Evolutionary conservation across 164 flowering plant genomes (phyloP), one percentile per base, ranked within the genome.

Genomic region (Kalanchoe fedtschenkoi): DNA sequence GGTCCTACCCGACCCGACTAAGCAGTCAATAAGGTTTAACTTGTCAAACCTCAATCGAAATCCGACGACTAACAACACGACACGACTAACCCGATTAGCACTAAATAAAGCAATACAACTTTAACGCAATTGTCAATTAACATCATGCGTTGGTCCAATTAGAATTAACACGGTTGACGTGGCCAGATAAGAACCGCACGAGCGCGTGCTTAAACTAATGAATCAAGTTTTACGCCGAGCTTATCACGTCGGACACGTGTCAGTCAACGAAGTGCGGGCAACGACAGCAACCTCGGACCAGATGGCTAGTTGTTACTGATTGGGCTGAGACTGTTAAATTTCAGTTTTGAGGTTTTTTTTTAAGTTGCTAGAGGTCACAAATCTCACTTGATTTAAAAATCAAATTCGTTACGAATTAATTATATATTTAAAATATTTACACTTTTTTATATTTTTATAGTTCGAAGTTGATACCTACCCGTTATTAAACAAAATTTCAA

Each of bases 211-310:
- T 51, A 51, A 51, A 51, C 29, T 34, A 33, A 19, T 34, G 38
- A 37, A 17, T 19, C 61, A 9, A 58, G 41, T 28, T 33, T 58
- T 17, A 19, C 26, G 33, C n/a, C 56, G 56, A 24, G 56, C 56
- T 51, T 51, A 51, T 51, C 56, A 24, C 32, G 13, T 26, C 13
- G 33, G 17, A 51, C 56, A 51, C 56, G 56, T 51, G 30, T 2
- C 33, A 51, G 32, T 10, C 56, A 26, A 7, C 56, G 32, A 51
- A 51, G 32, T 13, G 32, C 11, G 15, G 56, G 28, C 2, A 14
- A 51, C 56, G 56, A 51, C 16, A 51, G 56, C 56, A 51, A 51
- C 56, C 28, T 51, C 32, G 32, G 56, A 51, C 56, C 32, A 51
- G 6, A 32, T 51, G 32, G 30, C 32, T 3, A 26, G 32, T 51